Percentiles rank a stretch among this genome's conserved stretches.
phyloP scores from a whole-genome alignment of 768 basidiomycete genomes.

The Termitomyces sp. region DNA sequence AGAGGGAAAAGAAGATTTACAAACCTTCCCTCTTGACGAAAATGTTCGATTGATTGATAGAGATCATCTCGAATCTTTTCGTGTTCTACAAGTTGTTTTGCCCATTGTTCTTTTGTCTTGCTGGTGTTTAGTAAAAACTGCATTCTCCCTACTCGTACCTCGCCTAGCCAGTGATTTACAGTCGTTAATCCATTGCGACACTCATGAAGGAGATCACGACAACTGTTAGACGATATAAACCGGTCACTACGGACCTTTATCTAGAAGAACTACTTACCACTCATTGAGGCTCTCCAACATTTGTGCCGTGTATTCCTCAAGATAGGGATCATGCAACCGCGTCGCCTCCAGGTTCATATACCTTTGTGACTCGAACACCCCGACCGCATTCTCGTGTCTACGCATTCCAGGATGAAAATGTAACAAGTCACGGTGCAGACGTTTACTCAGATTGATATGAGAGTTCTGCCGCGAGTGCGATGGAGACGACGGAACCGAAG shows the following conservation, averaged over 20 bases:
- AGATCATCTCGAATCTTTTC: slow-evolving; percentile 32
- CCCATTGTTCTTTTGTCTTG: slow-evolving; percentile 23
- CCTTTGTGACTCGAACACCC: slow-evolving; percentile 66
- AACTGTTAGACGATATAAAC: slow-evolving; percentile 24
- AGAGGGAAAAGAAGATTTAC: background rate
- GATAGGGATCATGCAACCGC: slow-evolving; percentile 42
- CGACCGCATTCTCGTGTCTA: slow-evolving; percentile 51
- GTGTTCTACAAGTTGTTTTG: slow-evolving; percentile 30
- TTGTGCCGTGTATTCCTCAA: slow-evolving; percentile 33
- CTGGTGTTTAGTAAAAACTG: slow-evolving; percentile 27
- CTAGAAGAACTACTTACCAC: slow-evolving; percentile 21
- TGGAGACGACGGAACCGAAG: background rate
- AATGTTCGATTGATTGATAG: slow-evolving; percentile 31
- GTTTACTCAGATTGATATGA: slow-evolving; percentile 21
- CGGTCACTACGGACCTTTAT: background rate
- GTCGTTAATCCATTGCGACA: slow-evolving; percentile 35
- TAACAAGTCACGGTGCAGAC: slow-evolving; percentile 28
- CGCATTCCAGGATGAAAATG: slow-evolving; percentile 32
- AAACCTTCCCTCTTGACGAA: slow-evolving; percentile 47
- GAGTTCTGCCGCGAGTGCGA: slow-evolving; percentile 15
- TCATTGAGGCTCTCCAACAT: slow-evolving; percentile 40
- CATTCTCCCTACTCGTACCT: slow-evolving; percentile 28
- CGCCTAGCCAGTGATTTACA: slow-evolving; percentile 46
- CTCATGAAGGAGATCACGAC: slow-evolving; percentile 42
- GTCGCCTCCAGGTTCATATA: slow-evolving; percentile 65